These are phyloP conservation scores for Oenanthe sinensis DNA, from an alignment of 129 eudicot genomes.

Conservation along the genomic window DNA sequence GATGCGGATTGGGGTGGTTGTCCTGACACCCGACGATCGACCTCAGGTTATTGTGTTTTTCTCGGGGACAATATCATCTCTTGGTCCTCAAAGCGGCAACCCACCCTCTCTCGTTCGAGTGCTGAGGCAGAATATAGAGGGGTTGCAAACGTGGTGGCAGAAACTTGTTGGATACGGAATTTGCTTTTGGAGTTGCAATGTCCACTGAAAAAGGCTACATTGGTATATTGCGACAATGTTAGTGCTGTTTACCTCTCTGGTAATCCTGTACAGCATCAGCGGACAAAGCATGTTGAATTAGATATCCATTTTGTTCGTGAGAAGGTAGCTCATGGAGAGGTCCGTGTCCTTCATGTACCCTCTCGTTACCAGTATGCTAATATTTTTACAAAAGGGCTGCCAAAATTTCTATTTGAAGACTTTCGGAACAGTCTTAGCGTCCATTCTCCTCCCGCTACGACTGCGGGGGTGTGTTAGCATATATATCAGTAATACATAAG, in stretches of 20 bases:
- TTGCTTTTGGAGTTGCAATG: background rate
- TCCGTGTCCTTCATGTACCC: too few species aligned
- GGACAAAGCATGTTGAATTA: background rate
- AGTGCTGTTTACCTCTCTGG: background rate
- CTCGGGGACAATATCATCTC: background rate
- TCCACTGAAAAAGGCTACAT: background rate
- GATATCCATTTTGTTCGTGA: background rate
- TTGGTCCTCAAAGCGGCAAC: background rate
- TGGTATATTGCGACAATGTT: background rate
- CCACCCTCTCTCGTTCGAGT: background rate
- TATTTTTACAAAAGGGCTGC: too few species aligned
- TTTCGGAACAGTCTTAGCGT: background rate
- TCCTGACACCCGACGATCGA: background rate
- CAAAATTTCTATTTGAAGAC: too few species aligned
- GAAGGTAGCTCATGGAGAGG: background rate
- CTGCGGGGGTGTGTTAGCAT: background rate
- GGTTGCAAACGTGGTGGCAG: background rate
- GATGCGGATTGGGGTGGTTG: background rate
- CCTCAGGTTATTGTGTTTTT: background rate
- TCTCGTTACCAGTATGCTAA: too few species aligned
- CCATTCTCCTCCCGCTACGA: background rate
- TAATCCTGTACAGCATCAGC: background rate
- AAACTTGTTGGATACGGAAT: background rate
- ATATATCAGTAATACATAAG: too few species aligned
- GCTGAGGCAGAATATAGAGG: background rate